Base-by-base conservation (phyloP, 2,329 filamentous ascomycete species). In the Paradendryphiella salina region DNA sequence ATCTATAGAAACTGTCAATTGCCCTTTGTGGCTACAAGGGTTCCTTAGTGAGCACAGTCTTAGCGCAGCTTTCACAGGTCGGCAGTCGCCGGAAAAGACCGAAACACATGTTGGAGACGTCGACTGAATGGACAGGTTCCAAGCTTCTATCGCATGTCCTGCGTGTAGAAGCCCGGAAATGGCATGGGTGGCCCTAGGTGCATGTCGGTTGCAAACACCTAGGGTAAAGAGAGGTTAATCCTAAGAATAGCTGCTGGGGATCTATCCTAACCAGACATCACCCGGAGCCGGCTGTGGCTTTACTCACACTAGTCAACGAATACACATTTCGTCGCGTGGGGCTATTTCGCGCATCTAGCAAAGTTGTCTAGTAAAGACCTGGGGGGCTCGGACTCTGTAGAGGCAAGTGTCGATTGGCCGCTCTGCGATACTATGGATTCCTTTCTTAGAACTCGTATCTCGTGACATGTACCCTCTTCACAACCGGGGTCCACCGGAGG, bases 201-300 rank as follows among this genome's bases (percentile, higher is more conserved):
- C 42, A 17, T 41, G 36, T 31, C 45, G 36, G 49, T 32, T 36
- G 45, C 41, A 33, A 21, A 28, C 32, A 32, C 28, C 32, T 41
- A 41, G 39, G 39, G 39, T 41, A 55, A 33, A 46, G 33, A 37
- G 63, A 67, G 60, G 59, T 58, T 63, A 67, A 67, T 52, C 60
- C 67, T 70, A 70, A 63, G 60, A 65, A 66, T 70, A 70, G 65
- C 45, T n/a, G 15, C 17, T 14, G 10, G 37, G 13, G 28, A 41
- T 46, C 23, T 47, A 20, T 45, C 32, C 54, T 41, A 49, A 38
- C 46, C 59, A 50, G 60, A 63, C 59, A 56, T 64, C 56, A 62
- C 52, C 44, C 54, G 28, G 45, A 44, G 34, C 54, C 50, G 46
- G 58, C 52, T 54, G 58, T 59, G 61, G 56, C 50, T 55, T 50